Evolutionary conservation across 1,284 basidiomycete genomes (phyloP).

Genomic region (Ustilago curta): DNA sequence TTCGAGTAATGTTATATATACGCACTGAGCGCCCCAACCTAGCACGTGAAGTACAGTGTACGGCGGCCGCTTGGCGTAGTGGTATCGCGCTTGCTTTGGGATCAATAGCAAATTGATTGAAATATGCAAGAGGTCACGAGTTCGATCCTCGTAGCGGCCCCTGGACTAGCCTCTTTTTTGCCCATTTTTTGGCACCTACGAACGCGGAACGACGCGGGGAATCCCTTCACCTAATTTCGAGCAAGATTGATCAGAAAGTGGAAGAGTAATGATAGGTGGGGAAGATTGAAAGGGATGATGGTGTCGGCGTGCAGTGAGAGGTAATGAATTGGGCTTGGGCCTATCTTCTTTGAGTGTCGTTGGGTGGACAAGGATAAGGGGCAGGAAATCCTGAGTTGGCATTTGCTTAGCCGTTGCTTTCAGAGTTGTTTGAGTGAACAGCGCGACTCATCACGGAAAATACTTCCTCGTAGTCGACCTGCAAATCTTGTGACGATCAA

Average conservation of each 20-base stretch:
- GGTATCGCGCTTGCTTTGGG: constrained; percentile 59
- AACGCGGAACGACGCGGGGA: constrained; percentile 2
- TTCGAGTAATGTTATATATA: constrained; percentile 18
- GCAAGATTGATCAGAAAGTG: constrained; percentile 12
- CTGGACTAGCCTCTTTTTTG: constrained; percentile 14
- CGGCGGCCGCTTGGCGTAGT: constrained; percentile 55
- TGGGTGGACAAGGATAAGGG: too few relatives aligned
- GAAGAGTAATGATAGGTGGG: constrained; percentile 8
- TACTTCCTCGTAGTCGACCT: too few relatives aligned
- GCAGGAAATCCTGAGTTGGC: too few relatives aligned
- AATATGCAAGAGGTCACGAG: constrained; percentile 58
- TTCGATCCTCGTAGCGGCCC: constrained; percentile 59
- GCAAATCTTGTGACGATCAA: too few relatives aligned
- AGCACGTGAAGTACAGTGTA: constrained; percentile 8
- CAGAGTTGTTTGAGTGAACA: too few relatives aligned
- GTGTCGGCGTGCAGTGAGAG: too few relatives aligned
- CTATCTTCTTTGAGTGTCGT: too few relatives aligned
- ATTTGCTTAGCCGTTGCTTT: too few relatives aligned
- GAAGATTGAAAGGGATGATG: constrained; percentile 14
- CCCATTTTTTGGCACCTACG: constrained; percentile 10
- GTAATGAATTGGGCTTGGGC: too few relatives aligned
- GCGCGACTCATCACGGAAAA: too few relatives aligned
- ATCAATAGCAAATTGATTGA: too few relatives aligned
- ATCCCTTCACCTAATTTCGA: constrained; percentile 1
- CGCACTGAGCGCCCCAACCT: accelerated